Evolutionary conservation across 2,329 filamentous ascomycete genomes (phyloP).

Genomic region (Diplodia scrobiculata): DNA sequence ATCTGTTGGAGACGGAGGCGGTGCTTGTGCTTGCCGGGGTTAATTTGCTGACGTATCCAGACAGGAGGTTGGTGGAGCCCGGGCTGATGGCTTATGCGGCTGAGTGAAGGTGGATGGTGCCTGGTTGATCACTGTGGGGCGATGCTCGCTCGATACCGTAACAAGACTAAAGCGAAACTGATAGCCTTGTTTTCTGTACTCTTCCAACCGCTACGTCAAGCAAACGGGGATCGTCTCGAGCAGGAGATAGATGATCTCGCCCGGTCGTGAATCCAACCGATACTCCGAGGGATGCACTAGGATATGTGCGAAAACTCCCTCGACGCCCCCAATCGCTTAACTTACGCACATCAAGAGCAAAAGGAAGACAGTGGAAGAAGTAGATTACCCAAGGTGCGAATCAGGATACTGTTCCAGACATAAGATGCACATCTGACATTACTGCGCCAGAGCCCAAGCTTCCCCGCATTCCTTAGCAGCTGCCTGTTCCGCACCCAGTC

Average conservation of each 20-base stretch:
- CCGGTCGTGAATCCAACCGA: too few relatives aligned
- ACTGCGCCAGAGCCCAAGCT: neutral
- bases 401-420: neutral
- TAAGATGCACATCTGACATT: too few relatives aligned
- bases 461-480: constrained; percentile 7
- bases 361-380: neutral
- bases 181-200: too few relatives aligned
- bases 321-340: too few relatives aligned
- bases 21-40: constrained; percentile 47
- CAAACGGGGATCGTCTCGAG: too few relatives aligned
- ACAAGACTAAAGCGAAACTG: too few relatives aligned
- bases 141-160: too few relatives aligned
- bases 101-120: neutral
- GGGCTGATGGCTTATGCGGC: constrained; percentile 16
- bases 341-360: neutral
- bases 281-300: too few relatives aligned
- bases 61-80: constrained; percentile 12
- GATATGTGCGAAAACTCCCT: too few relatives aligned
- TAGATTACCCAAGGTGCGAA: neutral
- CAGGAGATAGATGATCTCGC: too few relatives aligned
- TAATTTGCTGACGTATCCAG: constrained; percentile 38
- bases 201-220: too few relatives aligned
- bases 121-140: too few relatives aligned
- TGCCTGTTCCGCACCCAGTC: neutral
- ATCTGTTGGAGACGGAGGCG: constrained; percentile 52